Percentiles rank a stretch among this genome's conserved stretches.
These are phyloP conservation scores for Malassezia brasiliensis DNA, from an alignment of 1,284 basidiomycete genomes.

Conservation along the genomic window DNA sequence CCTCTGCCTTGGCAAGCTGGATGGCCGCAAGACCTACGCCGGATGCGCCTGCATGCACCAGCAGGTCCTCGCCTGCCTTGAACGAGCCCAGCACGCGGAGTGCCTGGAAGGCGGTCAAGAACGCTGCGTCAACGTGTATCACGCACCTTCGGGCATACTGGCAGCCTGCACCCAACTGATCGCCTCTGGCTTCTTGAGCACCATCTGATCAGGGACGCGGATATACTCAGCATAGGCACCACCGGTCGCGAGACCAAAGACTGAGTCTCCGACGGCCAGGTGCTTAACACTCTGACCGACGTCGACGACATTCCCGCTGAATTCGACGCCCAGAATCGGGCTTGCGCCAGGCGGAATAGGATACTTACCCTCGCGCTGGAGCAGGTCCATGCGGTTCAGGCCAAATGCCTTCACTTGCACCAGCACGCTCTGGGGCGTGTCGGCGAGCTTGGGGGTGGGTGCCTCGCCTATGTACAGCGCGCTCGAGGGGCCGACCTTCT, in stretches of 20 bases:
- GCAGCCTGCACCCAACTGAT: slow-evolving; percentile 67
- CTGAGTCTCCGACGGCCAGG: slow-evolving; percentile 61
- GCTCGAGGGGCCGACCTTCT: slow-evolving; percentile 65
- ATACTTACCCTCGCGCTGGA: slow-evolving; percentile 46
- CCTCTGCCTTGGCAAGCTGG: slow-evolving; percentile 68
- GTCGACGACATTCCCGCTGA: slow-evolving; percentile 52
- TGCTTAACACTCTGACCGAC: slow-evolving; percentile 51
- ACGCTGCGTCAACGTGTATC: slow-evolving; percentile 15
- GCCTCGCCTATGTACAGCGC: slow-evolving; percentile 65
- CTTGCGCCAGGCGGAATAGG: slow-evolving; percentile 68
- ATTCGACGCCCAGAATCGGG: slow-evolving; percentile 79
- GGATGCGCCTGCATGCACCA: slow-evolving; percentile 65
- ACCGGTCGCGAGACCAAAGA: slow-evolving; percentile 63
- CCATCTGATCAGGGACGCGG: slow-evolving; percentile 58
- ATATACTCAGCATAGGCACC: slow-evolving; percentile 90
- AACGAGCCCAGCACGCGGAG: slow-evolving; percentile 23
- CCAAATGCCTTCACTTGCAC: slow-evolving; percentile 51
- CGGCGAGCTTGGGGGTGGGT: slow-evolving; percentile 53
- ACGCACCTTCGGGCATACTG: slow-evolving; percentile 29
- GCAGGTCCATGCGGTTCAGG: slow-evolving; percentile 45
- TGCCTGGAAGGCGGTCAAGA: slow-evolving; percentile 44
- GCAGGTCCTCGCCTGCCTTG: slow-evolving; percentile 63
- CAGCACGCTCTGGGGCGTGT: slow-evolving; percentile 52
- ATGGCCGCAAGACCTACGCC: slow-evolving; percentile 81
- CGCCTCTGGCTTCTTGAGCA: slow-evolving; percentile 65